Percentiles rank a stretch among this genome's conserved stretches.
Evolutionary conservation across 169 alveolate species (phyloP).

Genomic region (Theileria parva): DNA sequence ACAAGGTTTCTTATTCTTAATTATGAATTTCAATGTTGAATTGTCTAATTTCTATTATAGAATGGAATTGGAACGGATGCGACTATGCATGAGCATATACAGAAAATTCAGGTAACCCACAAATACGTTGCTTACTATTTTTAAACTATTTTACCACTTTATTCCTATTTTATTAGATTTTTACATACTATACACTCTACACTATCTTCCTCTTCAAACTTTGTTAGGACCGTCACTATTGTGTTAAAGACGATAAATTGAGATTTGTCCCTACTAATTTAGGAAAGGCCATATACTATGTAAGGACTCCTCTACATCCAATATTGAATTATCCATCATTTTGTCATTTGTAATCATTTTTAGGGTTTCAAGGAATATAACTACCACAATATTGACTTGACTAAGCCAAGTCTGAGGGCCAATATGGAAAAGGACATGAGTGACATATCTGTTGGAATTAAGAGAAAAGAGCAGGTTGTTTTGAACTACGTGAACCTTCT

Average conservation of each 20-base stretch:
- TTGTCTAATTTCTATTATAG: slow-evolving; percentile 12
- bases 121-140: too few species aligned
- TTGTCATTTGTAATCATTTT: slow-evolving; percentile 7
- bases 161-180: too few species aligned
- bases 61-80: slow-evolving; percentile 99
- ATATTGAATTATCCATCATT: background rate
- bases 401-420: slow-evolving; percentile 89
- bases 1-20: slow-evolving; percentile 57
- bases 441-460: slow-evolving; percentile 85
- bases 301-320: background rate
- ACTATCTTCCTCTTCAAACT: background rate
- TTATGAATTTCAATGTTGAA: background rate
- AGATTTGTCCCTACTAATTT: slow-evolving; percentile 62
- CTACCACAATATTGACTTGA: slow-evolving; percentile 65
- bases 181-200: background rate
- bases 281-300: slow-evolving; percentile 64
- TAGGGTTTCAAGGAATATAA: slow-evolving; percentile 70
- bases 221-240: slow-evolving; percentile 91
- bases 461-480: slow-evolving; percentile 50
- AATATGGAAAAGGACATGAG: slow-evolving; percentile 90
- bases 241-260: slow-evolving; percentile 55
- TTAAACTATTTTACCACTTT: background rate
- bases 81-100: slow-evolving; percentile 98
- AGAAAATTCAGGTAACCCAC: slow-evolving; percentile 86
- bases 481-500: slow-evolving; percentile 39